A percentile compares a stretch with the other conserved stretches of the same genome.
Conservation (phyloP, 2,329 filamentous ascomycete genomes). For the Talaromyces atroroseus region DNA sequence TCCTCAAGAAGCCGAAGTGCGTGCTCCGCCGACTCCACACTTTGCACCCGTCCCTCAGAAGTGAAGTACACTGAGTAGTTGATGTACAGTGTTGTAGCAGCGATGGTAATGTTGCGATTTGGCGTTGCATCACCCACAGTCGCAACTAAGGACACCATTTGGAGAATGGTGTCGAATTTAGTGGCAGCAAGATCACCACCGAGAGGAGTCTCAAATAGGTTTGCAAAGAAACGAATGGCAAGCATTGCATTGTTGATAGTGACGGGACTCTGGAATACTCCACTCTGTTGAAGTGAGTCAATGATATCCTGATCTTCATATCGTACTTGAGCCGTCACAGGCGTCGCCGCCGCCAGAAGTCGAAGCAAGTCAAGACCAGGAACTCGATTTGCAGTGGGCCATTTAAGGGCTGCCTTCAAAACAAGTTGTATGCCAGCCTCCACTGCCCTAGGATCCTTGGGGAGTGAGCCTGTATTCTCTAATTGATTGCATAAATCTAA, state of each 20-base stretch:
- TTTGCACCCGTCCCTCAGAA: conserved; percentile 33
- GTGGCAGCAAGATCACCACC: conserved; percentile 62
- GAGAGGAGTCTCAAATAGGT: conserved; percentile 70
- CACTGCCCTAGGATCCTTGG: conserved; percentile 44
- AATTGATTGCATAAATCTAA: conserved; percentile 58
- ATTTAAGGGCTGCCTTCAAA: conserved; percentile 66
- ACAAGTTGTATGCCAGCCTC: conserved; percentile 57
- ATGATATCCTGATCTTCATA: conserved; percentile 54
- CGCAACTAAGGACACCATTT: conserved; percentile 59
- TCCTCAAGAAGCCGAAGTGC: conserved; percentile 55
- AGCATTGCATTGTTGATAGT: conserved; percentile 84
- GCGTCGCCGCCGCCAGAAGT: conserved; percentile 65
- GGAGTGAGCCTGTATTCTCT: conserved; percentile 39
- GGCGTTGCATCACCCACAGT: conserved; percentile 44
- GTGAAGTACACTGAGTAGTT: conserved; percentile 75
- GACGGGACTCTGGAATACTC: conserved; percentile 55
- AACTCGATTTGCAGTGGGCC: conserved; percentile 75
- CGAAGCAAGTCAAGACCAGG: conserved; percentile 83
- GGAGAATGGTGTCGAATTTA: conserved; percentile 56
- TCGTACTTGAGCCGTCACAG: conserved; percentile 60
- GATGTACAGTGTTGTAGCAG: conserved; percentile 73
- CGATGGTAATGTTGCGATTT: conserved; percentile 78
- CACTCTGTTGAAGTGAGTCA: conserved; percentile 53
- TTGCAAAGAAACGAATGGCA: conserved; percentile 71
- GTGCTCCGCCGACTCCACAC: conserved; percentile 42